A percentile compares a stretch with the other conserved stretches of the same genome.
phyloP scores from a whole-genome alignment of 768 basidiomycete genomes.

The Xerocomellus amylosporus region DNA sequence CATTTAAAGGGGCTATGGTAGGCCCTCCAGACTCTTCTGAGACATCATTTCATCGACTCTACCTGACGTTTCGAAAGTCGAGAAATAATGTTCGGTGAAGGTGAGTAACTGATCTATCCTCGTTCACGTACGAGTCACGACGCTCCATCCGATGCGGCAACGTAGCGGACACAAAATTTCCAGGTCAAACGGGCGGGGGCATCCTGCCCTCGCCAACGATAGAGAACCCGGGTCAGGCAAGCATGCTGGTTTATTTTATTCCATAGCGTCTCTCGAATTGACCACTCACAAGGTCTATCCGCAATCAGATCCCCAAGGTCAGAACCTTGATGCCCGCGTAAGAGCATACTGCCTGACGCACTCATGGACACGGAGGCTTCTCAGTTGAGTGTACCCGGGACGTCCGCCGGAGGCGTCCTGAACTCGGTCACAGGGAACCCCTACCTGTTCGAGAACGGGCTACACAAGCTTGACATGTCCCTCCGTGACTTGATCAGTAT shows the following conservation, averaged over 20 bases:
- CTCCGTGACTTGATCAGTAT: slow-evolving; percentile 43
- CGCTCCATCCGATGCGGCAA: not conserved
- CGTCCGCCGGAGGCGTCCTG: slow-evolving; percentile 19
- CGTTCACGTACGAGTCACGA: not conserved
- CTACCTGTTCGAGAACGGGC: slow-evolving; percentile 41
- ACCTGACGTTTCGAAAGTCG: not conserved
- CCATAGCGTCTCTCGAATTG: not conserved
- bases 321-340: not conserved
- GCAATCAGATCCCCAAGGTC: slow-evolving; percentile 43
- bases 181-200: slow-evolving; percentile 30
- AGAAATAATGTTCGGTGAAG: slow-evolving; percentile 25
- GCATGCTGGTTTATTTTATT: not conserved
- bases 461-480: slow-evolving; percentile 43
- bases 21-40: not conserved
- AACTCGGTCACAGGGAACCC: slow-evolving; percentile 44
- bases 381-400: slow-evolving; percentile 18
- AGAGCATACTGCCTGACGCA: not conserved
- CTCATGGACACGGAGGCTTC: slow-evolving; percentile 22
- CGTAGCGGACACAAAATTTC: slow-evolving; percentile 8
- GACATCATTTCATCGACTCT: not conserved
- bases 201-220: slow-evolving; percentile 22
- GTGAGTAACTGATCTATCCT: slow-evolving; percentile 10
- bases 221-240: slow-evolving; percentile 48
- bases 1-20: not conserved
- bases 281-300: slow-evolving; percentile 43